Conservation (phyloP, 179 eudicot species). For the Camellia oleifera region DNA sequence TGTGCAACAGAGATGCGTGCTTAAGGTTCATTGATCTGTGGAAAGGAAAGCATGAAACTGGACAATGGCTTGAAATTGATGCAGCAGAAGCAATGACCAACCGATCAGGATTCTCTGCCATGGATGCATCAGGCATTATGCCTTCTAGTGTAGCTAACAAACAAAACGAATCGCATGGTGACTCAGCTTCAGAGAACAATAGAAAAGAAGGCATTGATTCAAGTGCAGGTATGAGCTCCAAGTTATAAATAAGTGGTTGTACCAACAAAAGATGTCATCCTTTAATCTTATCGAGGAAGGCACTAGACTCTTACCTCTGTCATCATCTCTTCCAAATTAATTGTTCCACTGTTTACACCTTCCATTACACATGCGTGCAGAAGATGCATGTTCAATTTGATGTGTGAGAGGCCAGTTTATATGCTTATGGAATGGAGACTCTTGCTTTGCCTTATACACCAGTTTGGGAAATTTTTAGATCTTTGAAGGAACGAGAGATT, state of each 20-base stretch:
- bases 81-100: conserved; percentile 63
- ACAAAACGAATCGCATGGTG: conserved; percentile 30
- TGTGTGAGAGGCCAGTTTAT: background rate
- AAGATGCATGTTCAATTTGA: background rate
- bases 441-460: background rate
- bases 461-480: background rate
- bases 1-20: conserved; percentile 72
- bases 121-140: conserved; percentile 61
- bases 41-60: conserved; percentile 95
- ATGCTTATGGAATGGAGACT: background rate
- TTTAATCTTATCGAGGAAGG: background rate
- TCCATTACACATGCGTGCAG: too few species aligned
- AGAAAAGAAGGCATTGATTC: conserved; percentile 30
- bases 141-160: conserved; percentile 41
- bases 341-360: background rate
- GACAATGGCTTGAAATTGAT: conserved; percentile 93
- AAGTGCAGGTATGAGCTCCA: conserved; percentile 32
- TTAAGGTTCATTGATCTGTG: conserved; percentile 72
- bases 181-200: conserved; percentile 47
- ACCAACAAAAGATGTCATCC: background rate
- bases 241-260: background rate
- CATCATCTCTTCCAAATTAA: conserved; percentile 4
- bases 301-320: background rate
- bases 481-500: background rate
- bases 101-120: conserved; percentile 42